Base-by-base conservation (phyloP, 2,329 filamentous ascomycete species). In the Beauveria caledonica region DNA sequence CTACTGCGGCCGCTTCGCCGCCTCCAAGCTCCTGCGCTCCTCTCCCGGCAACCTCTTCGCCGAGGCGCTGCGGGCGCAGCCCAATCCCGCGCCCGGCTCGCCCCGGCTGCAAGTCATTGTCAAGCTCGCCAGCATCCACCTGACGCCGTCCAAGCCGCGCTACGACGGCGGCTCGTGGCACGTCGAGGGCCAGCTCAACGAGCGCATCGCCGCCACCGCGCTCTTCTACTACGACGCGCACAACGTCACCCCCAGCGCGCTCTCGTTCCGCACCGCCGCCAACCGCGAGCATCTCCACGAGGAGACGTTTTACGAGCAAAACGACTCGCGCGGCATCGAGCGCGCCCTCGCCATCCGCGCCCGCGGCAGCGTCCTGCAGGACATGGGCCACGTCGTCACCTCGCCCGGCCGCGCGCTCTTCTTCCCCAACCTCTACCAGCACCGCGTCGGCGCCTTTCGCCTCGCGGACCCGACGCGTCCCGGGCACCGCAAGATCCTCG, bases 161-260 rank as follows among this genome's bases (percentile, higher is more conserved):
- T 87, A 84, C 63, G 69, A 72, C 0, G 80, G 80, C 17, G 82
- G 82, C 0, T 72, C 71, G 1, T 85, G 82, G 78, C 82, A 85
- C 63, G 66, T 82, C 2, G 82, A 85, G 63, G 81, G 82, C 19
- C 73, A 74, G 63, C 64, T 77, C 8, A 88, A 88, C 65, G 86
- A 89, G 69, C 81, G 80, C 63, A 86, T 89, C 42, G 80, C 78
- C 64, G 84, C 84, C 0, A 85, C 84, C 0, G 81, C 85, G 0
- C 72, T 88, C 19, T 86, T 85, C 70, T 85, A 86, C 68, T 83
- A 83, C 64, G 81, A 86, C 62, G 73, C 69, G 50, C 77, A 84
- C 0, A 89, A 89, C 68, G 79, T 87, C 55, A 80, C 79, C 0
- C 74, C 0, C 74, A 80, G 1, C 75, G 51, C 66, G 5, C 74